These are phyloP conservation scores for Poa pratensis DNA, from an alignment of 176 grass and related monocot species.

Conservation along the genomic window DNA sequence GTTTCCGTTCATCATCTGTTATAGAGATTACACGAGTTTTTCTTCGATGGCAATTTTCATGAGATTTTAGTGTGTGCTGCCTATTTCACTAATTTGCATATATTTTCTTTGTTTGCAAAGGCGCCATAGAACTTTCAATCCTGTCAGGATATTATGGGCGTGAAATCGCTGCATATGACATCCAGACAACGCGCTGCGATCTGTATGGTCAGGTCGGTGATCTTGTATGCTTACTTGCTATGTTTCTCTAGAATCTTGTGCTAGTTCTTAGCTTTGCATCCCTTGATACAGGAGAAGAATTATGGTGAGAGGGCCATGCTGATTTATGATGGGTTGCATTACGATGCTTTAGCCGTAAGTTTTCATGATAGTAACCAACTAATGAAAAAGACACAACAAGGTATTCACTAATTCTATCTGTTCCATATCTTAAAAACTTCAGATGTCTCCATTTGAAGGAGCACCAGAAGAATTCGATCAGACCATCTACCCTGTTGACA, in stretches of 20 bases:
- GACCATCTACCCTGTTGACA: constrained; percentile 76
- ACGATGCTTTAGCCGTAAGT: constrained; percentile 96
- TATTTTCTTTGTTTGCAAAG: constrained; percentile 48
- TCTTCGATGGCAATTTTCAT: background rate
- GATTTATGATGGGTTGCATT: constrained; percentile 95
- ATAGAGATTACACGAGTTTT: background rate
- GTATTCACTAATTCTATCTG: constrained; percentile 28
- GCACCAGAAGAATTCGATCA: constrained; percentile 97
- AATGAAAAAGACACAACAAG: background rate
- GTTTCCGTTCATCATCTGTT: constrained; percentile 3
- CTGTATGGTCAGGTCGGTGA: constrained; percentile 88
- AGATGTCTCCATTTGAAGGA: constrained; percentile 89
- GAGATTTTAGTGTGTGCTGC: background rate
- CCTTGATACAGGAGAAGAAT: constrained; percentile 73
- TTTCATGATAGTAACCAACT: constrained; percentile 18
- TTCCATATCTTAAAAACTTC: background rate
- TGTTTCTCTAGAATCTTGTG: background rate
- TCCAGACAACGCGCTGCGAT: constrained; percentile 87
- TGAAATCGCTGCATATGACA: constrained; percentile 98
- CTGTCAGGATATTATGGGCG: constrained; percentile 84
- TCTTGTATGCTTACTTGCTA: background rate
- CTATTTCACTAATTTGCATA: background rate
- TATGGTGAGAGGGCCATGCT: constrained; percentile 88
- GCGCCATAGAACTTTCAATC: constrained; percentile 92
- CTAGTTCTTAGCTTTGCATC: constrained; percentile 24